A percentile compares a stretch with the other conserved stretches of the same genome.
These are phyloP conservation scores for Ocimum tenuiflorum DNA, from an alignment of 257 asterid genomes.

Conservation along the genomic window DNA sequence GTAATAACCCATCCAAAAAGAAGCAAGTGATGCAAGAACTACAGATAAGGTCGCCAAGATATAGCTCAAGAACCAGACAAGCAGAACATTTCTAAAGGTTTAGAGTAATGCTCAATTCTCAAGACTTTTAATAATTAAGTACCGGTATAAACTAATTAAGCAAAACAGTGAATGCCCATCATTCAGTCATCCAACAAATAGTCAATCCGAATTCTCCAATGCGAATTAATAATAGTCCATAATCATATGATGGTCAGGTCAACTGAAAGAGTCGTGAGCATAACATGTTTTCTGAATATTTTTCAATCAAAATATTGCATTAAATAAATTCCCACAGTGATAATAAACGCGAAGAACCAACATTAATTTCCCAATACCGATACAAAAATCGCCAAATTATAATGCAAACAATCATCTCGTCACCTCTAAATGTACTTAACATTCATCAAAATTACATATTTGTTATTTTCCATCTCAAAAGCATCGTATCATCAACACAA, in stretches of 20 bases:
- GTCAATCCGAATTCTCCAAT: not conserved
- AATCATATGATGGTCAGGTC: not conserved
- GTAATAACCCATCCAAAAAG: too few species aligned
- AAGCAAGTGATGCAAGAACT: not conserved
- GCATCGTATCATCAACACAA: too few species aligned
- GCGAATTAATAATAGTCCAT: not conserved
- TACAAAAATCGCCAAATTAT: not conserved
- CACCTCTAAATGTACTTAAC: too few species aligned
- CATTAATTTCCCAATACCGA: too few species aligned
- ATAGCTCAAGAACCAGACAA: conserved; percentile 8
- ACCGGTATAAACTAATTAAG: not conserved
- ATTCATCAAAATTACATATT: too few species aligned
- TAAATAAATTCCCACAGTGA: not conserved
- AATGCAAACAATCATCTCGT: not conserved
- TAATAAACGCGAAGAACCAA: not conserved
- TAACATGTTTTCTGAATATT: not conserved
- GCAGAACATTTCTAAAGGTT: not conserved
- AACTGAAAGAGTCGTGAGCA: not conserved
- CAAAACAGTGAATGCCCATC: not conserved
- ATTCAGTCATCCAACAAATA: too few species aligned
- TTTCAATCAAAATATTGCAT: not conserved
- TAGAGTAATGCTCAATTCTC: not conserved
- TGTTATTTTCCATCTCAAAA: too few species aligned
- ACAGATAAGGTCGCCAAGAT: not conserved
- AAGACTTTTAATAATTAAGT: not conserved